Evolutionary conservation across 2,329 filamentous ascomycete genomes (phyloP).

Genomic region (Arthroderma sp.): DNA sequence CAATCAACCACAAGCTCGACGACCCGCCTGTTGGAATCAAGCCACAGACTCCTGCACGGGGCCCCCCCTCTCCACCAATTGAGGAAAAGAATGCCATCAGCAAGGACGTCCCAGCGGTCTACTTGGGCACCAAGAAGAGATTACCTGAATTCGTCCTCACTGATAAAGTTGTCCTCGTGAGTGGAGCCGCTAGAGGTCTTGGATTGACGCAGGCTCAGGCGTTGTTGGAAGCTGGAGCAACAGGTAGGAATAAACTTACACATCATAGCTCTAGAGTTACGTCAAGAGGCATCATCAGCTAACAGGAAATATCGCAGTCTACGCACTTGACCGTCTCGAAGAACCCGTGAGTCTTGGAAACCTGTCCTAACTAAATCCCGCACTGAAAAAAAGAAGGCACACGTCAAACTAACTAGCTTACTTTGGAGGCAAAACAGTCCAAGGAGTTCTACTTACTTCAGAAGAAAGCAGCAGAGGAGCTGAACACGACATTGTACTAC

Average conservation of each 20-base stretch:
- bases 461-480: slow-evolving; percentile 46
- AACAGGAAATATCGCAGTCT: slow-evolving; percentile 20
- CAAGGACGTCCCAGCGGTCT: background rate
- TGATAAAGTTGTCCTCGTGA: slow-evolving; percentile 57
- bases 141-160: slow-evolving; percentile 65
- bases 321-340: slow-evolving; percentile 22
- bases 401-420: no score
- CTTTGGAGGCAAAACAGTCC: slow-evolving; percentile 19
- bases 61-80: slow-evolving; percentile 15
- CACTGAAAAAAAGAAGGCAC: no score
- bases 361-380: background rate
- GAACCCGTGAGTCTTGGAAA: slow-evolving; percentile 10
- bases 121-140: slow-evolving; percentile 12
- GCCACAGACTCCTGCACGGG: background rate
- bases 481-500: slow-evolving; percentile 59
- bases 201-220: slow-evolving; percentile 63
- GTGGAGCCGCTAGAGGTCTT: slow-evolving; percentile 57
- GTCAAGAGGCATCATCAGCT: background rate
- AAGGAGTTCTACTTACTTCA: slow-evolving; percentile 53
- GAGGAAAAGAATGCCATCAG: slow-evolving; percentile 15
- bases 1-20: no score
- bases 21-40: no score
- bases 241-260: slow-evolving; percentile 12
- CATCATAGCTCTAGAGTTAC: slow-evolving; percentile 4
- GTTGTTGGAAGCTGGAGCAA: slow-evolving; percentile 61